Evolutionary conservation across 768 basidiomycete species (phyloP), one percentile per base, ranked within the genome.

Genomic region (Gymnopilus dilepis): DNA sequence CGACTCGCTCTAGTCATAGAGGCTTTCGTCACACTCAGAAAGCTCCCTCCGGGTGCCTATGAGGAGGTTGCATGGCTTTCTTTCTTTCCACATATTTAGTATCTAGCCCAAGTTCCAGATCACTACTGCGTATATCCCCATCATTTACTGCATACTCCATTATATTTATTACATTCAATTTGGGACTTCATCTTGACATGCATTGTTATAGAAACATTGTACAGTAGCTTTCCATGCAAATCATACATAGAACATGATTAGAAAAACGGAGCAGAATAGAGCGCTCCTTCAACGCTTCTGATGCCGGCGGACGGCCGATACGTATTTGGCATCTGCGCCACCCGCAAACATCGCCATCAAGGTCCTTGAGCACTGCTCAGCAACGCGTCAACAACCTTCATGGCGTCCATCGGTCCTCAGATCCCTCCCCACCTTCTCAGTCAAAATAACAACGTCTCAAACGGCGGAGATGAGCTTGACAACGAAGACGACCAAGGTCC

Each of bases 371-470:
- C n/a, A n/a, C 34, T 37, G 7, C 34, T 21, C n/a, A 42, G 3
- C n/a, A 1, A 17, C 41, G 15, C 43, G 24, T 12, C 45, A 17
- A 48, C n/a, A 28, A 60, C 59, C 34, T 61, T 42, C 52, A 86
- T 86, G 84, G 67, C 83, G 26, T 69, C 77, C 33, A 83, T 87
- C 65, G 86, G 88, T 15, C 88, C 88, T 33, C 76, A 80, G 43
- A 76, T 89, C 34, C 88, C 87, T 15, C 66, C 78, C 21, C 84
- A 84, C 65, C 76, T 85, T 22, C 73, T 76, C 28, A 61, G 70
- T 28, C 71, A 61, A 37, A 40, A 56, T 13, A 62, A 51, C 43
- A 24, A 28, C 47, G 13, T 48, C 47, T 48, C 12, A n/a, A 28
- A 50, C 7, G 31, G 57, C 5, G 62, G 65, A 11, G n/a, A 65